Evolutionary conservation across 2,329 filamentous ascomycete genomes (phyloP).

Genomic region (Talaromyces amestolkiae): DNA sequence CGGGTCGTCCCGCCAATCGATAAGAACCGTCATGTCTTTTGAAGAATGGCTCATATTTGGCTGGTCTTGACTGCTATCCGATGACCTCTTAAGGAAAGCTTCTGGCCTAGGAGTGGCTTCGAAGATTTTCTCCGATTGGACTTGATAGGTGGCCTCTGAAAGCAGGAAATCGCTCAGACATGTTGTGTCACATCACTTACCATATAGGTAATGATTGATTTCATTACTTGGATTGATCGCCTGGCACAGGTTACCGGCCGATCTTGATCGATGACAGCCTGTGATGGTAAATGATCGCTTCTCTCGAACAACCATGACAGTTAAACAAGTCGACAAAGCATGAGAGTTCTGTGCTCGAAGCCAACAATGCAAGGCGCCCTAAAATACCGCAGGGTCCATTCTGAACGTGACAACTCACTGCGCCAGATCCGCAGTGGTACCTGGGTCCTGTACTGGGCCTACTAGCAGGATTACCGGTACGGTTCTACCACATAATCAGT

Average conservation of each 20-base stretch:
- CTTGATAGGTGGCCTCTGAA: neutral
- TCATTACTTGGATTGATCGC: neutral
- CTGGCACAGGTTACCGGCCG: neutral
- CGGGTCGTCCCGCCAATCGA: constrained; percentile 17
- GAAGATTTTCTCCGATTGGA: constrained; percentile 11
- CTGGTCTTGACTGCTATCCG: neutral
- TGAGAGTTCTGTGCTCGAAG: neutral
- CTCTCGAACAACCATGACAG: neutral
- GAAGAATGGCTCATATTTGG: neutral
- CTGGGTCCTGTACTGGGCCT: neutral
- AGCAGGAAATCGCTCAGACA: constrained; percentile 8
- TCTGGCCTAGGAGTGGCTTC: neutral
- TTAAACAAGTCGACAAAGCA: neutral
- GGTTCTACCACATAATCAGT: neutral
- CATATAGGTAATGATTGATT: neutral
- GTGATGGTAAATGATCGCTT: neutral
- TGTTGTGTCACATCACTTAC: constrained; percentile 6
- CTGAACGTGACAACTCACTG: constrained; percentile 12
- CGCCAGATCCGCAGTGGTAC: constrained; percentile 9
- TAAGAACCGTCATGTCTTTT: constrained; percentile 8
- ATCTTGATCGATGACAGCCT: neutral
- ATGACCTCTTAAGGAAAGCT: constrained; percentile 1
- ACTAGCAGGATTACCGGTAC: neutral
- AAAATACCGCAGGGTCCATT: neutral
- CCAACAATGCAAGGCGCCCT: neutral